Percentiles rank a stretch among this genome's conserved stretches.
These are phyloP conservation scores for Coemansia aciculifera DNA, from an alignment of 192 early-diverging fungal genomes.

Conservation along the genomic window DNA sequence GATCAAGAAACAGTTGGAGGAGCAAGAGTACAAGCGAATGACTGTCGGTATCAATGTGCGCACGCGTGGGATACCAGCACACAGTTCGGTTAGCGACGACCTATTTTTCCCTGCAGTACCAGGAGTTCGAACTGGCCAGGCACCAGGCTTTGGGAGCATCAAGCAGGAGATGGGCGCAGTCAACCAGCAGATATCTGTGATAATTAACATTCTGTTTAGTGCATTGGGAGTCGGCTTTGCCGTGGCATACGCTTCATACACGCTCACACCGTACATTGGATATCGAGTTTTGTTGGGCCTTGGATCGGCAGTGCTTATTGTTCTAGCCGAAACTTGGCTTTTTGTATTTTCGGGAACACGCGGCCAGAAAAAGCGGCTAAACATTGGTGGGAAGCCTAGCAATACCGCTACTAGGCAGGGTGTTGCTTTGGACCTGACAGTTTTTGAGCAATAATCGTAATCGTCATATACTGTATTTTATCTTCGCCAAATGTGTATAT, in stretches of 20 bases:
- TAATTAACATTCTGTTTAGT: conserved; percentile 51
- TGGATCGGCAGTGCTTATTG: conserved; percentile 24
- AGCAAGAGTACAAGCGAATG: conserved; percentile 46
- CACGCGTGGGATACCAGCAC: background rate
- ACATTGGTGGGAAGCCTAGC: background rate
- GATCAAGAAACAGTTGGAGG: conserved; percentile 42
- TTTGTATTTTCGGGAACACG: conserved; percentile 39
- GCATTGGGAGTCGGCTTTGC: conserved; percentile 51
- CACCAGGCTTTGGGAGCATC: conserved; percentile 2
- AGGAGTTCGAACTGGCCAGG: conserved; percentile 31
- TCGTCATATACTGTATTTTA: background rate
- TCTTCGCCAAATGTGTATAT: background rate
- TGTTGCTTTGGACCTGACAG: background rate
- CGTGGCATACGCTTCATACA: conserved; percentile 48
- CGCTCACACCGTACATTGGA: conserved; percentile 43
- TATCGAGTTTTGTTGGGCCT: conserved; percentile 43
- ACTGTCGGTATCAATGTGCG: conserved; percentile 10
- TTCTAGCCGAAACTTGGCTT: conserved; percentile 42
- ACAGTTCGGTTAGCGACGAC: background rate
- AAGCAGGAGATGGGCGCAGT: conserved; percentile 36
- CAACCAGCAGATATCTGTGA: conserved; percentile 39
- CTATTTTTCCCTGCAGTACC: conserved; percentile 36
- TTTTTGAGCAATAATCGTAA: background rate
- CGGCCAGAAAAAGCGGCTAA: conserved; percentile 40
- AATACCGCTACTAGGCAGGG: background rate